Conservation (phyloP, 139 green algal species). For the Chlorella sp. region DNA sequence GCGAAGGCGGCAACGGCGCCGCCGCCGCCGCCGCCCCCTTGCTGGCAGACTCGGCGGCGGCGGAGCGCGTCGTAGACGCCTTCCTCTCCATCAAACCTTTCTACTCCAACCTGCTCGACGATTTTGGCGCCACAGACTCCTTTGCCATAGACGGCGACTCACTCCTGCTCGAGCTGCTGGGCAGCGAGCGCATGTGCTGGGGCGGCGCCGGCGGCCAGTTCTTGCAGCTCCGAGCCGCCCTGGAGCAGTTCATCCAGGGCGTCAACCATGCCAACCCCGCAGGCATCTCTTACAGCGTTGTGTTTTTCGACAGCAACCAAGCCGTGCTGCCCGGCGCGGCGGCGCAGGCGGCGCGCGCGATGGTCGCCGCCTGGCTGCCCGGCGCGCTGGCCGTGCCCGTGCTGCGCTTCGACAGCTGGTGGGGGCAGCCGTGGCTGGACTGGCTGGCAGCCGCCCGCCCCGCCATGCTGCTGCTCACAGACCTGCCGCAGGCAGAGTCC, state of each 20-base stretch:
- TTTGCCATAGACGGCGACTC: slow-evolving; percentile 17
- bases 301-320: slow-evolving; percentile 1
- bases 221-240: slow-evolving; percentile 9
- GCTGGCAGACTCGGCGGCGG: not conserved
- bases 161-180: slow-evolving; percentile 25
- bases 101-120: slow-evolving; percentile 31
- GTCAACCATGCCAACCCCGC: slow-evolving; percentile 1
- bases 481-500: not conserved
- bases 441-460: not conserved
- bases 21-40: no score
- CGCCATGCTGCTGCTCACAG: slow-evolving; percentile 26
- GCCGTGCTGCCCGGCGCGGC: not conserved
- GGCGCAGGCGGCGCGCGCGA: not conserved
- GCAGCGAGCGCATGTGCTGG: not conserved
- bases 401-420: slow-evolving; percentile 13
- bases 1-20: no score
- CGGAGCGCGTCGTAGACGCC: not conserved
- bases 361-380: not conserved
- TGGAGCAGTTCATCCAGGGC: slow-evolving; percentile 13
- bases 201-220: slow-evolving; percentile 4
- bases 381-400: not conserved
- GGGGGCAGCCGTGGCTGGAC: not conserved
- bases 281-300: not conserved
- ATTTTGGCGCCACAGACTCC: slow-evolving; percentile 24
- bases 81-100: slow-evolving; percentile 7